Evolutionary conservation across 768 basidiomycete species (phyloP).

Genomic region (Hypholoma fasciculare): DNA sequence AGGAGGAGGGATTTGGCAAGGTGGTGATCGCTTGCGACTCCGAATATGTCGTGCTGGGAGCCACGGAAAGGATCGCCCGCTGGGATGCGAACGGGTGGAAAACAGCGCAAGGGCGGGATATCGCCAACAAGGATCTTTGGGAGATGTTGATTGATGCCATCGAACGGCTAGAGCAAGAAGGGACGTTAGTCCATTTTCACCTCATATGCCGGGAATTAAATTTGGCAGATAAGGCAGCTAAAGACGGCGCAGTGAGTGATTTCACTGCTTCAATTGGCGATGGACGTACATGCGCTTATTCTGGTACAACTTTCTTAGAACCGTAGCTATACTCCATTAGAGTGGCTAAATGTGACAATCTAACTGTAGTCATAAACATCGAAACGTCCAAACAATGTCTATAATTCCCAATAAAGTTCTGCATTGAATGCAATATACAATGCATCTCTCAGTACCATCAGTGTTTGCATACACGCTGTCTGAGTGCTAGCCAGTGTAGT

Average conservation of each 20-base stretch:
- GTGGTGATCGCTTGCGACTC: conserved; percentile 31
- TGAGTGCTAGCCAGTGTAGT: too few species aligned
- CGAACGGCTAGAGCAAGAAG: not conserved
- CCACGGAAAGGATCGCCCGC: not conserved
- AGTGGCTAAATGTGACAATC: too few species aligned
- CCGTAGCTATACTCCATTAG: too few species aligned
- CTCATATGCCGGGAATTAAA: not conserved
- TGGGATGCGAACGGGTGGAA: conserved; percentile 18
- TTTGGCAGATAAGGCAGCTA: not conserved
- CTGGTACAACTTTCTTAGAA: too few species aligned
- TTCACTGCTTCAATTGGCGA: not conserved
- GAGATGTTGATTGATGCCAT: not conserved
- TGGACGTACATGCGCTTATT: too few species aligned
- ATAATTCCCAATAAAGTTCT: too few species aligned
- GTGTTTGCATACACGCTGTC: too few species aligned
- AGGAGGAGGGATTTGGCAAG: conserved; percentile 26
- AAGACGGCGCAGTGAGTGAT: not conserved
- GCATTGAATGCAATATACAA: too few species aligned
- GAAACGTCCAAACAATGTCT: too few species aligned
- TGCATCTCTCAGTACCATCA: too few species aligned
- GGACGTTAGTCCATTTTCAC: not conserved
- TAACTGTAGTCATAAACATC: too few species aligned
- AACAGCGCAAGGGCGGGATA: not conserved
- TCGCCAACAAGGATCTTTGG: not conserved
- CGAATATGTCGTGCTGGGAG: conserved; percentile 21